These are phyloP conservation scores for Penicillium polonicum DNA, from an alignment of 2,329 filamentous ascomycete species.

Conservation along the genomic window DNA sequence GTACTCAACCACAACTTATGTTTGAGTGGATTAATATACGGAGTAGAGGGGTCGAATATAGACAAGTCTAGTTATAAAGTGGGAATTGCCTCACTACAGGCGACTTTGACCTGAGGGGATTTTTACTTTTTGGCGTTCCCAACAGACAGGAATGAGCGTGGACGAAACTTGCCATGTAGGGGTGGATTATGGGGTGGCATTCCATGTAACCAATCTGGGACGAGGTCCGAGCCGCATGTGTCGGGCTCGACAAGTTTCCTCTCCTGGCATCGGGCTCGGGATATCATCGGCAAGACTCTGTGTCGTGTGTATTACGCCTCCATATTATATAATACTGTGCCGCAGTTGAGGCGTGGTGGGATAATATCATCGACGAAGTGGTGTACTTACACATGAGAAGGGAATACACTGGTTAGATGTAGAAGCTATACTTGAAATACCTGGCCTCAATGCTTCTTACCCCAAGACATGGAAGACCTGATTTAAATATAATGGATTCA, in stretches of 20 bases:
- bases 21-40: too few species aligned
- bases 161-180: not conserved
- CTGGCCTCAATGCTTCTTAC: too few species aligned
- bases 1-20: not conserved
- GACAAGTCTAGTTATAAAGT: not conserved
- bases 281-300: not conserved
- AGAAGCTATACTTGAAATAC: too few species aligned
- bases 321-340: too few species aligned
- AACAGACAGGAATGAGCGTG: not conserved
- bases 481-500: not conserved
- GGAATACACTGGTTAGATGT: not conserved
- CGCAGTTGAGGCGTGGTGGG: not conserved
- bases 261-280: not conserved
- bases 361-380: not conserved
- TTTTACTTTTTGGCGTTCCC: not conserved
- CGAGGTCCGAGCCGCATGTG: not conserved
- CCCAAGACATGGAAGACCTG: too few species aligned
- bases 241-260: not conserved
- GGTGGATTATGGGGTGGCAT: not conserved
- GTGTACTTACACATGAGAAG: not conserved
- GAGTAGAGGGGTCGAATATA: not conserved
- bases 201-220: not conserved
- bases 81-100: not conserved
- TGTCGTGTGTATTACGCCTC: not conserved
- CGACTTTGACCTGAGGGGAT: not conserved